phyloP scores from a whole-genome alignment of 306 rosid genomes.

The Castanea crenata region DNA sequence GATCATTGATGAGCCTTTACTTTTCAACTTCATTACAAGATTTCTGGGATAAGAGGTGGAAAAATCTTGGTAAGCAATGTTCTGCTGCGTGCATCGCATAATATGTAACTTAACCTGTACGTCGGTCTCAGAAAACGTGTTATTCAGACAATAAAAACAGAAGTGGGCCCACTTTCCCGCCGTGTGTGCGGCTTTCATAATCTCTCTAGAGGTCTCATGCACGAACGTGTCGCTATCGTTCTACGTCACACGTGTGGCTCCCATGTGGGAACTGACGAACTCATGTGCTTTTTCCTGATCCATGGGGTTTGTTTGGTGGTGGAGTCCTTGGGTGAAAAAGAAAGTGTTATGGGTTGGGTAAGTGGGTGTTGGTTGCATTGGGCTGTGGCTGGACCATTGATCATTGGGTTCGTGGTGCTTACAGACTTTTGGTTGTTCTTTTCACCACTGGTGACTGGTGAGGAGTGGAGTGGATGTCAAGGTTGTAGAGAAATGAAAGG shows the following conservation, averaged over 20 bases:
- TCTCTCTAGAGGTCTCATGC: slow-evolving; percentile 38
- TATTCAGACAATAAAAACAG: not conserved
- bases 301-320: slow-evolving; percentile 31
- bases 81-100: slow-evolving; percentile 14
- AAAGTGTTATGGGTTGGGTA: not conserved
- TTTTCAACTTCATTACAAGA: slow-evolving; percentile 33
- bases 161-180: slow-evolving; percentile 7
- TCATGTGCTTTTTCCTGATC: slow-evolving; percentile 27
- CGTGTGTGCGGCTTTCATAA: slow-evolving; percentile 8
- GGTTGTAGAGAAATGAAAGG: slow-evolving; percentile 8
- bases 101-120: slow-evolving; percentile 16
- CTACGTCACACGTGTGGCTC: slow-evolving; percentile 23
- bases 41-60: slow-evolving; percentile 39
- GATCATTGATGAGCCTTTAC: slow-evolving; percentile 21
- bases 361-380: slow-evolving; percentile 6
- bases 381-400: slow-evolving; percentile 12
- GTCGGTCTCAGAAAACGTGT: not conserved
- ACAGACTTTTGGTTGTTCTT: slow-evolving; percentile 38
- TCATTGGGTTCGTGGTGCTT: slow-evolving; percentile 18
- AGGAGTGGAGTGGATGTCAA: slow-evolving; percentile 16
- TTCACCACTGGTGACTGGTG: slow-evolving; percentile 22
- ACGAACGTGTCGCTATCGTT: slow-evolving; percentile 28
- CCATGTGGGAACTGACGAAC: slow-evolving; percentile 45
- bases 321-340: slow-evolving; percentile 19
- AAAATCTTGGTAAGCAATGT: slow-evolving; percentile 17